phyloP scores from a whole-genome alignment of 768 basidiomycete genomes.

The Kwoniella botswanensis region DNA sequence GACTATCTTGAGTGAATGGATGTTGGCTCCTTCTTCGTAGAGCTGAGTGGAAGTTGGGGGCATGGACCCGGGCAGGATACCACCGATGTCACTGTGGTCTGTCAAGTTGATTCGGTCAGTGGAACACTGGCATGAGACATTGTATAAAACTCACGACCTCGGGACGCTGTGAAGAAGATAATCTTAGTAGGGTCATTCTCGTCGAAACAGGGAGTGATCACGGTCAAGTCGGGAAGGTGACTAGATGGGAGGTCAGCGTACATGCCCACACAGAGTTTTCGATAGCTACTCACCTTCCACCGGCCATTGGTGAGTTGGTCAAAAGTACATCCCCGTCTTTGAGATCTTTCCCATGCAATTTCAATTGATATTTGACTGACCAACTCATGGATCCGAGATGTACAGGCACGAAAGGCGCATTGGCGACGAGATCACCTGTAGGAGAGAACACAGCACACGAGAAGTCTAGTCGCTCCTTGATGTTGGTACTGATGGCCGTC shows the following conservation, averaged over 20 bases:
- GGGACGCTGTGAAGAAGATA: conserved; percentile 70
- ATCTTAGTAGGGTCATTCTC: conserved; percentile 63
- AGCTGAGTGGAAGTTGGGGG: conserved; percentile 92
- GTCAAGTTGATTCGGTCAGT: conserved; percentile 48
- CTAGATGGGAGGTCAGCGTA: conserved; percentile 57
- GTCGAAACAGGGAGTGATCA: conserved; percentile 91
- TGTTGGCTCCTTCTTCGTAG: conserved; percentile 92
- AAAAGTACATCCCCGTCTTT: conserved; percentile 92
- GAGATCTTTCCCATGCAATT: conserved; percentile 34
- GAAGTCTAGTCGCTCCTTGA: conserved; percentile 93
- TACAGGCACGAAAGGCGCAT: conserved; percentile 65
- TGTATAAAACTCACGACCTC: conserved; percentile 53
- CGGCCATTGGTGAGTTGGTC: conserved; percentile 63
- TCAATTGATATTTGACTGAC: conserved; percentile 42
- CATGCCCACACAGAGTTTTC: background rate
- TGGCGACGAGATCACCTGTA: conserved; percentile 92
- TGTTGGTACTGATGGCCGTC: conserved; percentile 91
- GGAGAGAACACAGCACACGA: conserved; percentile 93
- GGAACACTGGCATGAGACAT: background rate
- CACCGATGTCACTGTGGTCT: conserved; percentile 77
- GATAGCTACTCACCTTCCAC: conserved; percentile 18
- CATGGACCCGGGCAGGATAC: conserved; percentile 87
- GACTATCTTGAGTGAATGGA: conserved; percentile 91
- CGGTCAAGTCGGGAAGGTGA: conserved; percentile 85
- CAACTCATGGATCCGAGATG: conserved; percentile 48